Evolutionary conservation across 2,329 filamentous ascomycete species (phyloP).

Genomic region (Sclerotinia sclerotiorum): DNA sequence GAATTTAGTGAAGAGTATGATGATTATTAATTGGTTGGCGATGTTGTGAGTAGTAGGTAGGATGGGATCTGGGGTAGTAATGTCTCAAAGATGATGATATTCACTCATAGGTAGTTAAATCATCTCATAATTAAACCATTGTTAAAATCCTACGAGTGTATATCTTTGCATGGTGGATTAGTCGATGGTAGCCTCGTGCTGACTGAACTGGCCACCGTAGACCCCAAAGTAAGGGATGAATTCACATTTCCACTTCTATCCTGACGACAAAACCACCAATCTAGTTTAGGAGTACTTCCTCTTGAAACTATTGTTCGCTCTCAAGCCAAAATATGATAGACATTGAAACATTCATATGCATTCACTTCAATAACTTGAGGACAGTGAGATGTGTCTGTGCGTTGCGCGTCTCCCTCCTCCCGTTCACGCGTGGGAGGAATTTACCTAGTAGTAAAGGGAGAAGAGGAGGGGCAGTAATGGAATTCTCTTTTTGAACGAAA

Average conservation of each 20-base stretch:
- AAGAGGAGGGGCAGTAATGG: background rate
- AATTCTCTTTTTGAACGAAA: background rate
- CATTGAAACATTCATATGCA: background rate
- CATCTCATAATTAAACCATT: too few relatives aligned
- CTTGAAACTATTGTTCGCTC: background rate
- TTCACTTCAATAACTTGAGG: background rate
- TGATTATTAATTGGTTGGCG: slow-evolving; percentile 49
- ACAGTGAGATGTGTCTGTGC: background rate
- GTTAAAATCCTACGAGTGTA: too few relatives aligned
- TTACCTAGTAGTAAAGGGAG: background rate
- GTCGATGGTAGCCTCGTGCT: background rate
- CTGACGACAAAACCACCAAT: too few relatives aligned
- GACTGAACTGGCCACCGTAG: background rate
- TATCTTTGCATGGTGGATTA: too few relatives aligned
- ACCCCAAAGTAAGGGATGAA: background rate
- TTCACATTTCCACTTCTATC: background rate
- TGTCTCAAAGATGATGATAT: too few relatives aligned
- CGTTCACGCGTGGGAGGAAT: background rate
- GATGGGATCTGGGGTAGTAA: background rate
- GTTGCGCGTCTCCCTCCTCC: background rate
- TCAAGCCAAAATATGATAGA: background rate
- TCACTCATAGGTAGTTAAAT: too few relatives aligned
- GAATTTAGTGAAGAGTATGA: slow-evolving; percentile 51
- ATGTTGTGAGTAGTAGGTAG: slow-evolving; percentile 10
- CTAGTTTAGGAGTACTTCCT: background rate